Evolutionary conservation across 2,329 filamentous ascomycete genomes (phyloP), one percentile per base, ranked within the genome.

Genomic region (Tothia fuscella): DNA sequence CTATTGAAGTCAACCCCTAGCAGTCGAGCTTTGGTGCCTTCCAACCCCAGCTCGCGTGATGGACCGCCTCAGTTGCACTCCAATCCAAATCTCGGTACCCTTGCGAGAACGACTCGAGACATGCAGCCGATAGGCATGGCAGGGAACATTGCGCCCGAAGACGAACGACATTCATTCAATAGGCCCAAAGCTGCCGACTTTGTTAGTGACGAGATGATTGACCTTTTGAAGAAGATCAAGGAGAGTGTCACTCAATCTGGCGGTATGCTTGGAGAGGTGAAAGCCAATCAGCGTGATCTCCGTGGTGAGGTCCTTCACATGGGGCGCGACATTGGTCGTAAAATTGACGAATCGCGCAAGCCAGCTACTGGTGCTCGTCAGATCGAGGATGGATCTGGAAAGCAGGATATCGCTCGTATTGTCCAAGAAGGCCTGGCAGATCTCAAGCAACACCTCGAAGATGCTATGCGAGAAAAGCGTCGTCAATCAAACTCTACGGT

Each of bases 291-390:
- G 6, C 80, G 87, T 19, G 88, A 95, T 54, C 71, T 96, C 26
- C 80, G 89, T 17, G 88, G 87, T 3, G 89, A 96, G 56, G 87
- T 96, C 6, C 70, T 95, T 4, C 88, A 87, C 3, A 95, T 95
- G 88, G 89, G 89, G 3, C 74, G 89, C 43, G 87, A 95, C 50
- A 76, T 96, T 36, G 87, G 82, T 30, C 80, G 85, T 43, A 82
- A 87, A 50, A 71, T 96, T n/a, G 84, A 91, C 47, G 77, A 86
- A 47, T 71, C 77, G 7, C 67, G 64, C 41, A 61, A 61, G 49
- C 71, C 72, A 42, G 64, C 67, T 1, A 58, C 54, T 28, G 54
- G 54, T 10, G 68, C 70, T 3, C 56, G 46, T 39, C 54, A 49
- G 34, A 54, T 51, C 45, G 59, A 53, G 72, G 52, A 51, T 34